A percentile compares a stretch with the other conserved stretches of the same genome.
phyloP scores from a whole-genome alignment of 1,139 yeast species.

The Meyerozyma carpophila region DNA sequence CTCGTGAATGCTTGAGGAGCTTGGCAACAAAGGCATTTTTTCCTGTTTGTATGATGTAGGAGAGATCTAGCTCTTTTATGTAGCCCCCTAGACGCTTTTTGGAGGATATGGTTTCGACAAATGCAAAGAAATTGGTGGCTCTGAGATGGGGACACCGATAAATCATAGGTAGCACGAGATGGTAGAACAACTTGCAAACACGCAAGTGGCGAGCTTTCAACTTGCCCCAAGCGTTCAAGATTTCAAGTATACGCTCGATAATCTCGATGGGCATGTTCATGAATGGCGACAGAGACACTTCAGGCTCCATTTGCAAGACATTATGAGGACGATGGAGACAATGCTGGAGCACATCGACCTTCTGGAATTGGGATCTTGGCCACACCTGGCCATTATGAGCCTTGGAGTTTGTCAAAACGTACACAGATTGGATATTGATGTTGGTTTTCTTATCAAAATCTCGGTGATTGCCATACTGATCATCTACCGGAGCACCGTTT shows the following conservation, averaged over 20 bases:
- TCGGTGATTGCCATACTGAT: slow-evolving; percentile 18
- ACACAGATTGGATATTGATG: slow-evolving; percentile 27
- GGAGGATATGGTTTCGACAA: slow-evolving; percentile 63
- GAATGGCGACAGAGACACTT: slow-evolving; percentile 7
- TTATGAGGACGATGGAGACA: slow-evolving; percentile 20
- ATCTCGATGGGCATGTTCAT: slow-evolving; percentile 57
- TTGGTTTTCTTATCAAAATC: slow-evolving; percentile 24
- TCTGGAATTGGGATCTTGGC: slow-evolving; percentile 43
- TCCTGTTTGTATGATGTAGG: slow-evolving; percentile 84
- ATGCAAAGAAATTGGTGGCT: slow-evolving; percentile 62
- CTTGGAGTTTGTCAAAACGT: slow-evolving; percentile 27
- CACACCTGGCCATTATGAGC: slow-evolving; percentile 24
- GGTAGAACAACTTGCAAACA: slow-evolving; percentile 59
- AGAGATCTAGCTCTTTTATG: slow-evolving; percentile 58
- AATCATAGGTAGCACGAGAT: slow-evolving; percentile 52
- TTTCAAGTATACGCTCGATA: slow-evolving; percentile 45
- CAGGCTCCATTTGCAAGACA: slow-evolving; percentile 11
- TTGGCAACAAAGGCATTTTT: slow-evolving; percentile 87
- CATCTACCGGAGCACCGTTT: slow-evolving; percentile 10
- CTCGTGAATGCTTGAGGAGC: slow-evolving; percentile 67
- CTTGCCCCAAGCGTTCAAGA: slow-evolving; percentile 26
- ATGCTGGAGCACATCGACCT: slow-evolving; percentile 38
- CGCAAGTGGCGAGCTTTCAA: slow-evolving; percentile 50
- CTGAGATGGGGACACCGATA: slow-evolving; percentile 59
- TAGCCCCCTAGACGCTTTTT: slow-evolving; percentile 38